phyloP scores from a whole-genome alignment of 1,284 basidiomycete species.

The Chondrostereum purpureum region DNA sequence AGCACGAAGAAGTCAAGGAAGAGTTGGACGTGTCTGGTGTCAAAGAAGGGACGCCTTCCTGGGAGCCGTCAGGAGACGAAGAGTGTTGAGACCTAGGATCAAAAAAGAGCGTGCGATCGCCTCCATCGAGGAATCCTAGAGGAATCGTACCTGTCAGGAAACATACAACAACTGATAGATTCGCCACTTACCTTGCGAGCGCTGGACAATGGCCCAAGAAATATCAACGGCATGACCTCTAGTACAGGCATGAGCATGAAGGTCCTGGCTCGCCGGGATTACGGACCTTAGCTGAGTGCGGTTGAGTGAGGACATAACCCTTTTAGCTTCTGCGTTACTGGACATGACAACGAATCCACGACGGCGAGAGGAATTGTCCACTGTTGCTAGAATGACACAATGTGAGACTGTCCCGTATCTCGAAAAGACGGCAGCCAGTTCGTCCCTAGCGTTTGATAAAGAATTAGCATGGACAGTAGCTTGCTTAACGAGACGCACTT shows the following conservation, averaged over 20 bases:
- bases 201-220: slow-evolving; percentile 78
- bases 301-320: slow-evolving; percentile 57
- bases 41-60: slow-evolving; percentile 17
- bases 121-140: slow-evolving; percentile 74
- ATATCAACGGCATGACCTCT: slow-evolving; percentile 69
- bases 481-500: slow-evolving; percentile 41
- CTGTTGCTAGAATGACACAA: slow-evolving; percentile 71
- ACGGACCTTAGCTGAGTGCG: slow-evolving; percentile 59
- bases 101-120: slow-evolving; percentile 59
- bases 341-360: slow-evolving; percentile 78
- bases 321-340: slow-evolving; percentile 56
- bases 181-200: slow-evolving; percentile 57
- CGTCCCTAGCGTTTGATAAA: slow-evolving; percentile 41
- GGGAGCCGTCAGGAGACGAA: slow-evolving; percentile 22
- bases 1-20: slow-evolving; percentile 21
- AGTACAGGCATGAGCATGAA: too few relatives aligned
- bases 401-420: slow-evolving; percentile 61
- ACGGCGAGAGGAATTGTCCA: slow-evolving; percentile 72
- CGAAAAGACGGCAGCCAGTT: slow-evolving; percentile 56
- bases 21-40: slow-evolving; percentile 20
- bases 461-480: background rate
- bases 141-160: too few relatives aligned
- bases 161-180: too few relatives aligned
- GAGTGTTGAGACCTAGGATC: slow-evolving; percentile 37
- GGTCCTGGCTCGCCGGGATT: slow-evolving; percentile 5